Evolutionary conservation across 306 rosid genomes (phyloP).

Genomic region (Cucumis sativus): DNA sequence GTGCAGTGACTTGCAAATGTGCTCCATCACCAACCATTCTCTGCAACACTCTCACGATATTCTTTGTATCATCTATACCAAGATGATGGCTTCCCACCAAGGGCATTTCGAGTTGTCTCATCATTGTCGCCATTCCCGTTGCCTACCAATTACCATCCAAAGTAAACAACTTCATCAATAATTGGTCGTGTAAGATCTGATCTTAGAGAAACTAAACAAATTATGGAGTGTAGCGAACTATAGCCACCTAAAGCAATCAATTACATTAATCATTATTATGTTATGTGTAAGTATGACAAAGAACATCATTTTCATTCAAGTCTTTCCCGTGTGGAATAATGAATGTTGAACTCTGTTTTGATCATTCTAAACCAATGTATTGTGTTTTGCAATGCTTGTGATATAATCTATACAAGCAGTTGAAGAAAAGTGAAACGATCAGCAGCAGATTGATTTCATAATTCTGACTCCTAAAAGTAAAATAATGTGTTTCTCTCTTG

Average conservation of each 20-base stretch:
- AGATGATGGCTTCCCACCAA: constrained; percentile 89
- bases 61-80: constrained; percentile 87
- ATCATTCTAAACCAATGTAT: neutral
- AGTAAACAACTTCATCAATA: constrained; percentile 7
- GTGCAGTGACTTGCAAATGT: constrained; percentile 49
- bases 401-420: neutral
- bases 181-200: neutral
- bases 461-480: neutral
- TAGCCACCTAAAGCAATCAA: neutral
- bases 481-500: neutral
- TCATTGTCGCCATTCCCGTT: constrained; percentile 83
- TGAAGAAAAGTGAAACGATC: neutral
- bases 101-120: constrained; percentile 67
- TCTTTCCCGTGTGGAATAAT: neutral
- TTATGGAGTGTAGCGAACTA: neutral
- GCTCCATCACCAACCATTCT: constrained; percentile 82
- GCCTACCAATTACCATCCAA: constrained; percentile 37
- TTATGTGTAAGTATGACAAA: neutral
- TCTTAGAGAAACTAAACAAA: neutral
- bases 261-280: neutral
- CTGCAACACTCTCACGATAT: constrained; percentile 68
- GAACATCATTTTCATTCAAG: neutral
- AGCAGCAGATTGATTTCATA: neutral
- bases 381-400: neutral
- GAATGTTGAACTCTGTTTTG: neutral